Conservation (phyloP, 495 filamentous ascomycete genomes). For the Cudoniella acicularis region DNA sequence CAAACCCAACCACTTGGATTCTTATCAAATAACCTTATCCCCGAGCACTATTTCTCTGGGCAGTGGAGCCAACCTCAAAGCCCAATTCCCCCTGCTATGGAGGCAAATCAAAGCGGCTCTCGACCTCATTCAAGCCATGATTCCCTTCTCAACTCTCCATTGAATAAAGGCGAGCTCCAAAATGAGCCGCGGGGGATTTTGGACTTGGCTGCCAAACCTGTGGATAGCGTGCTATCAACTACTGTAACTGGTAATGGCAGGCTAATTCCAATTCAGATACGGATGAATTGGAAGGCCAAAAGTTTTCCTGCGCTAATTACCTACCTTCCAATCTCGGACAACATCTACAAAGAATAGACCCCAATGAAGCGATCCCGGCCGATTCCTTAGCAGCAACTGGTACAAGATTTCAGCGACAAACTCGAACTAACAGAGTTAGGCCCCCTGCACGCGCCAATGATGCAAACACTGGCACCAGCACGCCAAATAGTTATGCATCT, state of each 20-base stretch:
- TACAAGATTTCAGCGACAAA: slow-evolving; percentile 89
- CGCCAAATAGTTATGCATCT: neutral
- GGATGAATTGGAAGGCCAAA: neutral
- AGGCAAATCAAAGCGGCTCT: neutral
- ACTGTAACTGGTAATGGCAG: too few species aligned
- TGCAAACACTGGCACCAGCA: neutral
- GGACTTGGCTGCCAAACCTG: neutral
- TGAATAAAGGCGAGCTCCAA: neutral
- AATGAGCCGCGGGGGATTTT: neutral
- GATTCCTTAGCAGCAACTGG: slow-evolving; percentile 93
- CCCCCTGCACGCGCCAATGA: slow-evolving; percentile 42
- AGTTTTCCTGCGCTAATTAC: neutral
- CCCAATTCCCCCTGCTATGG: neutral
- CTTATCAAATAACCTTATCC: neutral
- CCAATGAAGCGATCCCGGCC: slow-evolving; percentile 92
- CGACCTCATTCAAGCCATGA: neutral
- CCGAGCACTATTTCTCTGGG: neutral
- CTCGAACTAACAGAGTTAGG: slow-evolving; percentile 71
- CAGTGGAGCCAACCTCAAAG: neutral
- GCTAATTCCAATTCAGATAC: neutral
- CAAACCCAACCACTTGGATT: neutral
- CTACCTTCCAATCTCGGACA: slow-evolving; percentile 57
- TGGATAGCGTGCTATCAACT: too few species aligned
- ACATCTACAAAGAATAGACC: slow-evolving; percentile 96
- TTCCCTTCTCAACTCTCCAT: neutral